These are phyloP conservation scores for Rhizophagus prolifer DNA, from an alignment of 192 early-diverging fungal species.

Conservation along the genomic window DNA sequence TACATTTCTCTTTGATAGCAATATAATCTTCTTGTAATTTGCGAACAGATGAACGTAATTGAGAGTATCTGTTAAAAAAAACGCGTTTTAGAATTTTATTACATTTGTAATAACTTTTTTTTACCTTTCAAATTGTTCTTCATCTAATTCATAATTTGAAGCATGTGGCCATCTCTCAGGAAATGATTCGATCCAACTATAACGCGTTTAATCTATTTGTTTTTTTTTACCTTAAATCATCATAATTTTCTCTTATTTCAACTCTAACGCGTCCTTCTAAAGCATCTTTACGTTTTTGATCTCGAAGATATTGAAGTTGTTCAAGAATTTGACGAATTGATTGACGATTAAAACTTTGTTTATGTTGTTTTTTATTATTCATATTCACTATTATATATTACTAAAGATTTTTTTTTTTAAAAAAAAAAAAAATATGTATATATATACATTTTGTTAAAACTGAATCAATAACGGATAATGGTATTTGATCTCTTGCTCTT, in stretches of 20 bases:
- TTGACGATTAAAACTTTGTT: constrained; percentile 15
- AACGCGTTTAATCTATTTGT: no score
- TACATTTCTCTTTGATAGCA: constrained; percentile 9
- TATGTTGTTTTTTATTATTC: constrained; percentile 14
- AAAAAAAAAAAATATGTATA: not conserved
- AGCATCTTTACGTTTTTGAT: constrained; percentile 12
- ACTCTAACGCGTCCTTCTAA: constrained; percentile 18
- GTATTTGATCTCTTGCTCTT: not conserved
- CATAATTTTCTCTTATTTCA: not conserved
- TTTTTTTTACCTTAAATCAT: not conserved
- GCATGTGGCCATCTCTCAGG: constrained; percentile 11
- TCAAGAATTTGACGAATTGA: constrained; percentile 23
- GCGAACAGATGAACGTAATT: not conserved
- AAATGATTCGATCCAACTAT: constrained; percentile 28
- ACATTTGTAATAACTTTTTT: not conserved
- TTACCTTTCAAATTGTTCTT: not conserved
- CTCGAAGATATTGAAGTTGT: constrained; percentile 9
- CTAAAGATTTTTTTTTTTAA: not conserved
- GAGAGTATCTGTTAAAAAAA: constrained; percentile 10
- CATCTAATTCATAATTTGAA: not conserved
- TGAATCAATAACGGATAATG: not conserved
- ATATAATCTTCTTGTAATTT: constrained; percentile 20
- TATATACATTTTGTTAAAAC: constrained; percentile 19
- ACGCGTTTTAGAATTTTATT: not conserved
- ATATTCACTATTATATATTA: not conserved